These are phyloP conservation scores for Hymenoscyphus infarciens DNA, from an alignment of 2,329 filamentous ascomycete genomes.

Conservation along the genomic window DNA sequence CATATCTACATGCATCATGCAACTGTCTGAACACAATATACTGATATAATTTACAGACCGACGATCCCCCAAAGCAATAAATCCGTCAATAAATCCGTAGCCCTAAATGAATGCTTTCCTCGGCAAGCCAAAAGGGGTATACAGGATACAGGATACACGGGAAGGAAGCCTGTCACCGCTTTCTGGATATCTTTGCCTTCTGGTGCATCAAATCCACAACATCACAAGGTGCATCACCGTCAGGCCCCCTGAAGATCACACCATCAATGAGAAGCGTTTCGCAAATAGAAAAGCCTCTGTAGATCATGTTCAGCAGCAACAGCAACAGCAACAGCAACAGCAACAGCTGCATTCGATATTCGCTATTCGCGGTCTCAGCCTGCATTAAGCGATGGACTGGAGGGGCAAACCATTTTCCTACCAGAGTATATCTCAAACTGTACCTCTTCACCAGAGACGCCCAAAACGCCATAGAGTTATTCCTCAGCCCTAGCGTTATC, in stretches of 20 bases:
- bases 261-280: neutral
- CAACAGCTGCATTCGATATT: too few relatives aligned
- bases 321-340: too few relatives aligned
- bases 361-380: neutral
- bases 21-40: neutral
- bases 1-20: constrained; percentile 11
- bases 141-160: neutral
- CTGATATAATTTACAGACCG: neutral
- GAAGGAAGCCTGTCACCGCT: neutral
- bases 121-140: neutral
- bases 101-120: neutral
- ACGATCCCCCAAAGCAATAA: neutral
- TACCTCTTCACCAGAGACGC: neutral
- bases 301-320: neutral
- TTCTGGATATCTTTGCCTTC: neutral
- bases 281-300: neutral
- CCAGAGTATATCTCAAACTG: too few relatives aligned
- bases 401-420: neutral
- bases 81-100: constrained; percentile 1
- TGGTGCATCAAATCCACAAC: neutral
- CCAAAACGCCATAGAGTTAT: neutral
- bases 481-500: constrained; percentile 3
- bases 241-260: constrained; percentile 4
- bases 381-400: constrained; percentile 7
- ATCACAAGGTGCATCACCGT: neutral